These are phyloP conservation scores for Penicillium odoratum DNA, from an alignment of 495 filamentous ascomycete species.

Conservation along the genomic window DNA sequence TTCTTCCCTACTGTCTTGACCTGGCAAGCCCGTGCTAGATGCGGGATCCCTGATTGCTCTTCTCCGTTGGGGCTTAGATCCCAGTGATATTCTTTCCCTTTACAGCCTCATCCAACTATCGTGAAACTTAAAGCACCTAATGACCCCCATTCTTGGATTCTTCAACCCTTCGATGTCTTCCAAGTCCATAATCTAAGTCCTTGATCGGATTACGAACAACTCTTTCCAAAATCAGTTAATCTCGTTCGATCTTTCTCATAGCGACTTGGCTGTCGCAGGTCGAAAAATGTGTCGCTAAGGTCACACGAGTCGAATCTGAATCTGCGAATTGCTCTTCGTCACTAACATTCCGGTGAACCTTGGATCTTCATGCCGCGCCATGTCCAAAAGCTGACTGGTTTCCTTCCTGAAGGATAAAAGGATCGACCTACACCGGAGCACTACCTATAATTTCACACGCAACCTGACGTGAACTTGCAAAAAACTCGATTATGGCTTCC, in stretches of 20 bases:
- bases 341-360: constrained; percentile 13
- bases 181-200: not conserved
- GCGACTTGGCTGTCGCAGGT: too few species aligned
- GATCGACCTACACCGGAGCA: not conserved
- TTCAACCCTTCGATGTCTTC: not conserved
- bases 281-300: constrained; percentile 11
- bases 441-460: not conserved
- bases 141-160: not conserved
- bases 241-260: not conserved
- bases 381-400: constrained; percentile 6
- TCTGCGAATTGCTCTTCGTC: constrained; percentile 3
- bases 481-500: constrained; percentile 35
- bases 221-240: not conserved
- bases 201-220: not conserved
- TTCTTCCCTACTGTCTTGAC: not conserved
- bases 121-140: not conserved
- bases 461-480: not conserved
- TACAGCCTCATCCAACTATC: not conserved
- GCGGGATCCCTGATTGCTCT: constrained; percentile 10
- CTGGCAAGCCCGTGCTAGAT: constrained; percentile 7
- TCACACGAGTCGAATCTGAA: not conserved
- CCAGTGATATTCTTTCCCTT: constrained; percentile 1
- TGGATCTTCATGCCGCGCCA: constrained; percentile 2
- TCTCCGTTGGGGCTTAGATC: constrained; percentile 15
- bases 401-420: not conserved